A percentile compares a stretch with the other conserved stretches of the same genome.
Evolutionary conservation across 2,329 filamentous ascomycete genomes (phyloP).

Genomic region (Seiridium unicorne): DNA sequence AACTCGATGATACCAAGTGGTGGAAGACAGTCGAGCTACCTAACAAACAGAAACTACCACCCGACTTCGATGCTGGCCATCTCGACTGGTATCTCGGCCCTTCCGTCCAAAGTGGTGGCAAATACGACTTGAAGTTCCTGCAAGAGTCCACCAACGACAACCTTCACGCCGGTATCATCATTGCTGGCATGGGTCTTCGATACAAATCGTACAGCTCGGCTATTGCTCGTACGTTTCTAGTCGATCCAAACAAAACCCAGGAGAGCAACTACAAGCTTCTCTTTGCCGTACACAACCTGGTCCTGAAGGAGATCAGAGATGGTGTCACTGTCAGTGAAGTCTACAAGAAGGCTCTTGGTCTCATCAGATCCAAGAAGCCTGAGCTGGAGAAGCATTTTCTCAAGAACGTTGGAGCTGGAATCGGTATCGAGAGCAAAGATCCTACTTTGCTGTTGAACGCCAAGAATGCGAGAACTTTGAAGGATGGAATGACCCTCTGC

Average conservation of each 20-base stretch:
- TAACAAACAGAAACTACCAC: slow-evolving; percentile 72
- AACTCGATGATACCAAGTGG: slow-evolving; percentile 91
- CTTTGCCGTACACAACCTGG: slow-evolving; percentile 78
- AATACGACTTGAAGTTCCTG: slow-evolving; percentile 84
- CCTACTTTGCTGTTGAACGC: slow-evolving; percentile 78
- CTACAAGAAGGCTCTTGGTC: slow-evolving; percentile 78
- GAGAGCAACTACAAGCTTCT: slow-evolving; percentile 93
- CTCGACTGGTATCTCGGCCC: slow-evolving; percentile 94
- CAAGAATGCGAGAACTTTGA: slow-evolving; percentile 80
- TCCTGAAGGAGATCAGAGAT: slow-evolving; percentile 87
- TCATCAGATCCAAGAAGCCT: slow-evolving; percentile 87
- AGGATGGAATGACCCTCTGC: slow-evolving; percentile 95
- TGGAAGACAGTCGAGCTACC: slow-evolving; percentile 78
- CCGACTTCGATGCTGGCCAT: slow-evolving; percentile 82
- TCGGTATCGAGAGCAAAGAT: slow-evolving; percentile 91
- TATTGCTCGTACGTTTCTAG: slow-evolving; percentile 90
- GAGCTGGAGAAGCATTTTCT: slow-evolving; percentile 94
- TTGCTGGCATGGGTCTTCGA: slow-evolving; percentile 85
- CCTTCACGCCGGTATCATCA: slow-evolving; percentile 88
- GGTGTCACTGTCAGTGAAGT: slow-evolving; percentile 85
- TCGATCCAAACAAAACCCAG: slow-evolving; percentile 95
- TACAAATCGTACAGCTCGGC: slow-evolving; percentile 96
- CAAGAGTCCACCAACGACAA: slow-evolving; percentile 77
- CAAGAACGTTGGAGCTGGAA: slow-evolving; percentile 87
- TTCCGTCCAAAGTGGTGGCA: slow-evolving; percentile 90